phyloP scores from a whole-genome alignment of 1,284 basidiomycete genomes.

The Inonotus hispidus region DNA sequence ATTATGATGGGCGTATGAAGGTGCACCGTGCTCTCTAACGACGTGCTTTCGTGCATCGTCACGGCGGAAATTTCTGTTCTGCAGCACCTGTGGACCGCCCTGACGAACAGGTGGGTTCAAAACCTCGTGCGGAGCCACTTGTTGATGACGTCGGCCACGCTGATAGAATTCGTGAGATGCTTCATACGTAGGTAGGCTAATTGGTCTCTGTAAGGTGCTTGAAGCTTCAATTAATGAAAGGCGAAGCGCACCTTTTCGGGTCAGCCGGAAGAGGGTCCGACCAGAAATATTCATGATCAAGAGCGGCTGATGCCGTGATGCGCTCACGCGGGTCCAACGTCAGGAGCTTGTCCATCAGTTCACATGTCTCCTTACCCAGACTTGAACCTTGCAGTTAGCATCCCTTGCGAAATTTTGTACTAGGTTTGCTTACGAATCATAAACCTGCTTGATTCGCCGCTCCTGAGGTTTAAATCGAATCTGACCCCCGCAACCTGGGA shows the following conservation, averaged over 20 bases:
- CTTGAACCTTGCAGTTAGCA: slow-evolving; percentile 28
- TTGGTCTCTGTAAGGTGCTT: background rate
- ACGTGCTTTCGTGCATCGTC: background rate
- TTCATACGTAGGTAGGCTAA: slow-evolving; percentile 69
- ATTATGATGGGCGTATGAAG: background rate
- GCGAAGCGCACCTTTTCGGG: slow-evolving; percentile 60
- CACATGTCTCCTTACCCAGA: slow-evolving; percentile 71
- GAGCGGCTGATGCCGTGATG: slow-evolving; percentile 83
- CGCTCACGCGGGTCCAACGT: slow-evolving; percentile 89
- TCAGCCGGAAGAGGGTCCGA: slow-evolving; percentile 81
- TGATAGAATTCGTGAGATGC: slow-evolving; percentile 84
- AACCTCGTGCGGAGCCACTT: slow-evolving; percentile 13
- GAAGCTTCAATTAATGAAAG: slow-evolving; percentile 1
- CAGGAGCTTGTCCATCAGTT: slow-evolving; percentile 88
- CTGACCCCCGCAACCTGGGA: slow-evolving; percentile 80
- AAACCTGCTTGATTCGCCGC: slow-evolving; percentile 50
- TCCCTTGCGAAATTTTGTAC: slow-evolving; percentile 16
- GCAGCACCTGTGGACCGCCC: slow-evolving; percentile 6
- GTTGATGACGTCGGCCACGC: slow-evolving; percentile 52
- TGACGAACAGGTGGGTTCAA: slow-evolving; percentile 1
- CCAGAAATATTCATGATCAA: slow-evolving; percentile 93
- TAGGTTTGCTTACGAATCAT: slow-evolving; percentile 48
- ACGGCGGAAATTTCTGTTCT: slow-evolving; percentile 3
- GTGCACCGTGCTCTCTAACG: background rate
- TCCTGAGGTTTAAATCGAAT: slow-evolving; percentile 45